Percentiles rank a stretch among this genome's conserved stretches.
phyloP scores from a whole-genome alignment of 257 asterid species.

The Misopates orontium region DNA sequence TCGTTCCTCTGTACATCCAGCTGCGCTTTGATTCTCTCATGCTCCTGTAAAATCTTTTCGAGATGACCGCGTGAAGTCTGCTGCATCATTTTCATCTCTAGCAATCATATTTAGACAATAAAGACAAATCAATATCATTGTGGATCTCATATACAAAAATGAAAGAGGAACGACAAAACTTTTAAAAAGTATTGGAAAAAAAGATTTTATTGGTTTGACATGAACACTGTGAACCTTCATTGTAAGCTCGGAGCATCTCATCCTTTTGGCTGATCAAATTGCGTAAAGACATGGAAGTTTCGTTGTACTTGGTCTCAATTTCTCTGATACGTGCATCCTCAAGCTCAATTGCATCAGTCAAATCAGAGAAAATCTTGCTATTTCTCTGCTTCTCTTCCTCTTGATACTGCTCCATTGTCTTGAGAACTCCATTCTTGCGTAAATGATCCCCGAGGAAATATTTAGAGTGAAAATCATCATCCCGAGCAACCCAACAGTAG shows the following conservation, averaged over 20 bases:
- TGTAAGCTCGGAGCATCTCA: slow-evolving; percentile 36
- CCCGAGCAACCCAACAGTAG: slow-evolving; percentile 47
- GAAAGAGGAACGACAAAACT: neutral
- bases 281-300: slow-evolving; percentile 34
- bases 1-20: slow-evolving; percentile 34
- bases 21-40: slow-evolving; percentile 28
- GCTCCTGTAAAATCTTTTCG: slow-evolving; percentile 29
- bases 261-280: slow-evolving; percentile 39
- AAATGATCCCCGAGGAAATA: slow-evolving; percentile 36
- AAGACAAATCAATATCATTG: neutral
- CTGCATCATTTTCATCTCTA: slow-evolving; percentile 45
- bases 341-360: slow-evolving; percentile 33
- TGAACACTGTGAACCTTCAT: slow-evolving; percentile 38
- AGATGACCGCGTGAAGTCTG: slow-evolving; percentile 30
- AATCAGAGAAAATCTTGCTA: slow-evolving; percentile 30
- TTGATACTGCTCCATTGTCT: slow-evolving; percentile 35
- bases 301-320: slow-evolving; percentile 47
- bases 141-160: neutral
- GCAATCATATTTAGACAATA: slow-evolving; percentile 5
- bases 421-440: slow-evolving; percentile 35
- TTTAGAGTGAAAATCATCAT: slow-evolving; percentile 28
- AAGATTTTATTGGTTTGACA: neutral
- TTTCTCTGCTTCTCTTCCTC: slow-evolving; percentile 40
- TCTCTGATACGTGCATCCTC: slow-evolving; percentile 32
- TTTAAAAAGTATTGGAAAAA: neutral